These are phyloP conservation scores for Aspergillus oerlinghausenensis DNA, from an alignment of 2,329 filamentous ascomycete genomes.

Conservation along the genomic window DNA sequence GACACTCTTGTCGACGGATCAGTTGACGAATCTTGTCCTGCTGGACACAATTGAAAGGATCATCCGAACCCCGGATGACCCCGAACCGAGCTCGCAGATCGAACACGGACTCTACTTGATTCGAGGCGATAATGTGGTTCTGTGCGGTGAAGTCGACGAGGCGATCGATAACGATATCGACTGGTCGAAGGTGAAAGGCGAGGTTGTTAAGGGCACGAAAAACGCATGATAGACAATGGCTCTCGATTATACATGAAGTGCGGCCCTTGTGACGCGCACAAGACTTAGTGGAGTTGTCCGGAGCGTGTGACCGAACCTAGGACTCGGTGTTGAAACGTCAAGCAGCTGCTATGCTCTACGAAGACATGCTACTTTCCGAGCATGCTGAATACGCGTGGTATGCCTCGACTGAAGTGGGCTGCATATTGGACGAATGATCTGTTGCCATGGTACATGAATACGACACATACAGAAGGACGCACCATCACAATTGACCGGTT, in stretches of 20 bases:
- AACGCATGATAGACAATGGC: constrained; percentile 50
- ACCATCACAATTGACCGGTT: background rate
- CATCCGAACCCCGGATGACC: constrained; percentile 79
- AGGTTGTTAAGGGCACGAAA: constrained; percentile 78
- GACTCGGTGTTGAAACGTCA: background rate
- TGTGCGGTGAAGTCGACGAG: constrained; percentile 86
- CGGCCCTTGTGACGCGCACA: background rate
- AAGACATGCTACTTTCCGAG: background rate
- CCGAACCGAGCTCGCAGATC: constrained; percentile 73
- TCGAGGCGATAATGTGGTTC: constrained; percentile 87
- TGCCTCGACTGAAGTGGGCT: background rate
- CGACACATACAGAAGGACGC: background rate
- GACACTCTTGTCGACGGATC: constrained; percentile 78
- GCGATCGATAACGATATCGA: constrained; percentile 84
- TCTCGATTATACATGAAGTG: background rate
- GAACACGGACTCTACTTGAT: constrained; percentile 87
- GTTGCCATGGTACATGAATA: background rate
- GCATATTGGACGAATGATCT: background rate
- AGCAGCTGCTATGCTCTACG: background rate
- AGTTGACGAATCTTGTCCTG: constrained; percentile 88
- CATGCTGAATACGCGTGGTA: background rate
- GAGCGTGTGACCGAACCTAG: background rate
- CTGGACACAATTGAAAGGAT: constrained; percentile 81
- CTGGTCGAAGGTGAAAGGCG: constrained; percentile 85
- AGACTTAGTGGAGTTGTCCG: background rate